These are phyloP conservation scores for Lodderomyces elongisporus DNA, from an alignment of 1,139 yeast species.

Conservation along the genomic window DNA sequence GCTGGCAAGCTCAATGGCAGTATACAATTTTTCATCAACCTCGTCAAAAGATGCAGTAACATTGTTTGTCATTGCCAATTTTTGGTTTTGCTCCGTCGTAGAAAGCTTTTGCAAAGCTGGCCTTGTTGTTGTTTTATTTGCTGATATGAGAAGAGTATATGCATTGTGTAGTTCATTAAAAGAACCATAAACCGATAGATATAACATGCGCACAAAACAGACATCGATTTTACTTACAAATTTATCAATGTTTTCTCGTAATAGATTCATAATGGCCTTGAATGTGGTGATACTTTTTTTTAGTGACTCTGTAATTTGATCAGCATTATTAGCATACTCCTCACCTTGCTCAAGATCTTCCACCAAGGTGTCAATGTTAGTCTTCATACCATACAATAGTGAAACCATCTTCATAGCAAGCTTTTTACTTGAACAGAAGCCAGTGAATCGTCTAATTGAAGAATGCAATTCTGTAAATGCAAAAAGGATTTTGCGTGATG, in stretches of 20 bases:
- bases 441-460: slow-evolving; percentile 59
- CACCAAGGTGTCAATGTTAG: slow-evolving; percentile 55
- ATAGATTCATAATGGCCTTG: slow-evolving; percentile 44
- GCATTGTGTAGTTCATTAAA: slow-evolving; percentile 74
- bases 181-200: slow-evolving; percentile 67
- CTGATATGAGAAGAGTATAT: slow-evolving; percentile 53
- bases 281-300: slow-evolving; percentile 41
- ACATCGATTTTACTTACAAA: slow-evolving; percentile 58
- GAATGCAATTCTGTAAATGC: slow-evolving; percentile 68
- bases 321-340: slow-evolving; percentile 30
- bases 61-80: slow-evolving; percentile 17
- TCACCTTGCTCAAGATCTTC: slow-evolving; percentile 57
- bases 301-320: slow-evolving; percentile 27
- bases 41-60: slow-evolving; percentile 32
- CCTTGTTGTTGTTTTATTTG: too few relatives aligned
- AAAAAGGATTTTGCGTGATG: slow-evolving; percentile 53
- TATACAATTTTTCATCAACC: slow-evolving; percentile 72
- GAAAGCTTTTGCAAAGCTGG: slow-evolving; percentile 10
- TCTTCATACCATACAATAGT: slow-evolving; percentile 50
- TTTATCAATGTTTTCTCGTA: slow-evolving; percentile 43
- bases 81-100: slow-evolving; percentile 24
- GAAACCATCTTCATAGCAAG: slow-evolving; percentile 57
- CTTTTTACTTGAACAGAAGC: slow-evolving; percentile 62
- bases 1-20: slow-evolving; percentile 69
- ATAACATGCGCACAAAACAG: slow-evolving; percentile 66